phyloP scores from a whole-genome alignment of 2,329 filamentous ascomycete species.

The Emergomyces africanus region DNA sequence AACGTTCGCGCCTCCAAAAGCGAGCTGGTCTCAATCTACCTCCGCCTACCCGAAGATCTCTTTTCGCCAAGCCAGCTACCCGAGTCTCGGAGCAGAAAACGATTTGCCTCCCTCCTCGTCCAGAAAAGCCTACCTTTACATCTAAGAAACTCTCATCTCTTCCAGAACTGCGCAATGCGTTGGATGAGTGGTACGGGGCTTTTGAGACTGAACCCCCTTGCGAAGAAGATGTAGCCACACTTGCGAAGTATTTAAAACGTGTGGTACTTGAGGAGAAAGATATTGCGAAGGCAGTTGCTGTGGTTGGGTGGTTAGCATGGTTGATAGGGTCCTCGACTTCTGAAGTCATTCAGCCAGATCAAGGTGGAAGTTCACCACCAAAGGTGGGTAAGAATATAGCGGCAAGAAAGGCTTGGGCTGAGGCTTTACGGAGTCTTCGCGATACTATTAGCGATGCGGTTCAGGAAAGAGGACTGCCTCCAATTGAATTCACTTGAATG shows the following conservation, averaged over 20 bases:
- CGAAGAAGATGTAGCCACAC: conserved; percentile 58
- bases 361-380: background rate
- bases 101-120: conserved; percentile 37
- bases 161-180: conserved; percentile 57
- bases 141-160: conserved; percentile 41
- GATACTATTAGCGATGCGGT: conserved; percentile 43
- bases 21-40: conserved; percentile 37
- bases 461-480: conserved; percentile 42
- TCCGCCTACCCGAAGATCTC: conserved; percentile 6
- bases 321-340: conserved; percentile 23
- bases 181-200: conserved; percentile 62
- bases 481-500: conserved; percentile 34
- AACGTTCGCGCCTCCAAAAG: conserved; percentile 46
- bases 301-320: conserved; percentile 52
- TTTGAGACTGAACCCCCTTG: conserved; percentile 67
- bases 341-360: conserved; percentile 11
- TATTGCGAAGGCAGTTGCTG: conserved; percentile 56
- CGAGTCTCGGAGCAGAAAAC: conserved; percentile 22
- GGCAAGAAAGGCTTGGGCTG: conserved; percentile 8
- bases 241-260: conserved; percentile 57
- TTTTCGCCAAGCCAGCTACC: background rate
- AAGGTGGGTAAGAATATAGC: background rate
- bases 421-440: conserved; percentile 9
- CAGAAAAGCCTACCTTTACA: conserved; percentile 49
- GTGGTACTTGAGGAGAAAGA: conserved; percentile 68